These are phyloP conservation scores for Kitagawia praeruptora DNA, from an alignment of 129 eudicot genomes.

Conservation along the genomic window DNA sequence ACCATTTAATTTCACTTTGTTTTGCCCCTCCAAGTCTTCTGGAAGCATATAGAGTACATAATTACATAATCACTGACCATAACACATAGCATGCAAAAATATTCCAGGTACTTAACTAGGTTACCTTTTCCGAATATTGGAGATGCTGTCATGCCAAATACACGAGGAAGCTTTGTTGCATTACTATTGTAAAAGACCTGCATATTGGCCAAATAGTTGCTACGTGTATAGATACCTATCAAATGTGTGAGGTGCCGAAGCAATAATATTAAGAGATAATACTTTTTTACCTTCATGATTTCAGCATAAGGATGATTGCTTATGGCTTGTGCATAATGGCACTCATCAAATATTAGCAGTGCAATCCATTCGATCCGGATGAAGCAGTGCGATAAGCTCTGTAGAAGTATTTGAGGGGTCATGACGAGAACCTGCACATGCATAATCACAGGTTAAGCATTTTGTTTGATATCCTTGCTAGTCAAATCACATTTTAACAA, in stretches of 20 bases:
- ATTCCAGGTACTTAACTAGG: neutral
- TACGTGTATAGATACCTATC: constrained; percentile 7
- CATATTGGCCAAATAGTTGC: constrained; percentile 9
- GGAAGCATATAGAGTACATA: neutral
- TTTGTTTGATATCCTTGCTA: neutral
- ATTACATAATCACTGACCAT: neutral
- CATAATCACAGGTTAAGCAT: neutral
- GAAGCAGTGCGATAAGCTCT: constrained; percentile 66
- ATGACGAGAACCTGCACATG: constrained; percentile 78
- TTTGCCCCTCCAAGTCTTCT: neutral
- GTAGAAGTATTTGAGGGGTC: constrained; percentile 82
- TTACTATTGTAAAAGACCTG: constrained; percentile 65
- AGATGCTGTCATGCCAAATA: constrained; percentile 99
- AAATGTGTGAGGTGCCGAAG: neutral
- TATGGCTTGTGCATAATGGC: constrained; percentile 93
- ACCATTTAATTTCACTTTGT: no score
- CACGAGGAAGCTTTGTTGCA: constrained; percentile 64
- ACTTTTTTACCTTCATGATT: constrained; percentile 73
- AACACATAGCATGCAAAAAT: neutral
- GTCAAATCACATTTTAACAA: neutral
- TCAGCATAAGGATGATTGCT: constrained; percentile 96
- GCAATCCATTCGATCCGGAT: constrained; percentile 70
- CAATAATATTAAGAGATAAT: neutral
- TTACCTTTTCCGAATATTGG: constrained; percentile 90
- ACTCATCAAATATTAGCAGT: constrained; percentile 91